phyloP scores from a whole-genome alignment of 2,329 filamentous ascomycete genomes.

The Calonectria pseudoturangicola region DNA sequence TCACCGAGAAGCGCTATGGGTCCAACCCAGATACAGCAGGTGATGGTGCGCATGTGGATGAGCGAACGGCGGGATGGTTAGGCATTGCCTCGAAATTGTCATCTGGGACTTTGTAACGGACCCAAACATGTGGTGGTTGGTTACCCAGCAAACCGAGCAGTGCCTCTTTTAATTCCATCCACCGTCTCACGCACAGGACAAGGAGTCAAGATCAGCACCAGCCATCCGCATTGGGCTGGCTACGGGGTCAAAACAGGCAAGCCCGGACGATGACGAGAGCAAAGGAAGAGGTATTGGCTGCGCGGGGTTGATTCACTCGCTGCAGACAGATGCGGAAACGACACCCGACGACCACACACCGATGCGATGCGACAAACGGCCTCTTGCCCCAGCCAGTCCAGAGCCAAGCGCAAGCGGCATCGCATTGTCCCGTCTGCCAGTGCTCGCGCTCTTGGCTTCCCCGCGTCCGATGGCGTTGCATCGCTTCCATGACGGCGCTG shows the following conservation, averaged over 20 bases:
- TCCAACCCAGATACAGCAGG: constrained; percentile 27
- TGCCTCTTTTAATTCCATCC: constrained; percentile 3
- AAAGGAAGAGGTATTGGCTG: constrained; percentile 13
- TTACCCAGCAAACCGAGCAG: constrained; percentile 12
- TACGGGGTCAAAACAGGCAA: constrained; percentile 20
- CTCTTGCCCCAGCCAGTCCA: constrained; percentile 22
- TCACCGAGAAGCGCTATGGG: constrained; percentile 24
- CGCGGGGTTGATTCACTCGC: not conserved
- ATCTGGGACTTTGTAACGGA: constrained; percentile 14
- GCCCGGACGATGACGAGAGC: constrained; percentile 19
- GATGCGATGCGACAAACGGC: constrained; percentile 1
- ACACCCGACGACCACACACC: constrained; percentile 1
- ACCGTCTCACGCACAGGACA: constrained; percentile 25
- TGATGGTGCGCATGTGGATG: constrained; percentile 14
- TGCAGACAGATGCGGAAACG: not conserved
- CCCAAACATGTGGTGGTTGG: not conserved
- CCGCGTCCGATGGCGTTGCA: constrained; percentile 38
- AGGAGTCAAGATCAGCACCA: constrained; percentile 22
- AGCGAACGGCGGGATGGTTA: constrained; percentile 16
- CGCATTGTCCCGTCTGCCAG: constrained; percentile 29
- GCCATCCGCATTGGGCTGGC: constrained; percentile 1
- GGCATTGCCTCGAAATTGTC: constrained; percentile 17
- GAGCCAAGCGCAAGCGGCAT: constrained; percentile 22
- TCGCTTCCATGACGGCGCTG: constrained; percentile 30
- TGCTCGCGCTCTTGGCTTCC: constrained; percentile 25